Conservation (phyloP, 1,139 yeast genomes). For the Pneumocystis carinii region DNA sequence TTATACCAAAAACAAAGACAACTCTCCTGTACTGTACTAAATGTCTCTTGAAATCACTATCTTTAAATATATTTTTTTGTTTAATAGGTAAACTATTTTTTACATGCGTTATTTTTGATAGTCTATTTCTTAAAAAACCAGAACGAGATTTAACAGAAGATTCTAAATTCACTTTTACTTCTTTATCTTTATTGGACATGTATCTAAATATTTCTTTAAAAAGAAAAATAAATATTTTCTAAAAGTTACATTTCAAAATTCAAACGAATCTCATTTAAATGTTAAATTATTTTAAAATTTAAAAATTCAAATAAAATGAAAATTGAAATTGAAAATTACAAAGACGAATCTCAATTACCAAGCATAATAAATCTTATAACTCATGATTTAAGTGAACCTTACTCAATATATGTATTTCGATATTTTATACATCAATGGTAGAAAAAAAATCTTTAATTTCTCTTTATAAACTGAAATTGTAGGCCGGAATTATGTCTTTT, state of each 20-base stretch:
- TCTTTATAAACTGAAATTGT: neutral
- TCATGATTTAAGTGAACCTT: constrained; percentile 54
- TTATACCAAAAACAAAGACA: neutral
- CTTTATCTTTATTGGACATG: neutral
- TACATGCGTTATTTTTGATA: neutral
- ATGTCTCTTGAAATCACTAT: neutral
- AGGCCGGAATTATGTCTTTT: constrained; percentile 41
- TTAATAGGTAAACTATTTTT: neutral
- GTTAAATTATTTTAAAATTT: neutral
- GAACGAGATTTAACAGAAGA: neutral
- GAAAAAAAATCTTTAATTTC: neutral
- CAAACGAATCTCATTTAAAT: neutral
- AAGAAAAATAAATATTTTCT: neutral
- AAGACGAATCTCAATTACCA: constrained; percentile 13
- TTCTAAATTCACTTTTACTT: neutral
- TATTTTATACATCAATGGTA: constrained; percentile 52
- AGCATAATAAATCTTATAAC: constrained; percentile 29
- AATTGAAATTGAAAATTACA: neutral
- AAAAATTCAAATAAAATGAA: neutral
- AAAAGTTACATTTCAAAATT: neutral
- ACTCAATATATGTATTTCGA: constrained; percentile 54
- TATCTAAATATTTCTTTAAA: neutral
- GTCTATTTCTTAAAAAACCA: neutral
- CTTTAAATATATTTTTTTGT: neutral
- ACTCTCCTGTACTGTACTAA: neutral